Percentiles rank a stretch among this genome's conserved stretches.
phyloP scores from a whole-genome alignment of 345 rosid genomes.

The Eucalyptus shirleyi region DNA sequence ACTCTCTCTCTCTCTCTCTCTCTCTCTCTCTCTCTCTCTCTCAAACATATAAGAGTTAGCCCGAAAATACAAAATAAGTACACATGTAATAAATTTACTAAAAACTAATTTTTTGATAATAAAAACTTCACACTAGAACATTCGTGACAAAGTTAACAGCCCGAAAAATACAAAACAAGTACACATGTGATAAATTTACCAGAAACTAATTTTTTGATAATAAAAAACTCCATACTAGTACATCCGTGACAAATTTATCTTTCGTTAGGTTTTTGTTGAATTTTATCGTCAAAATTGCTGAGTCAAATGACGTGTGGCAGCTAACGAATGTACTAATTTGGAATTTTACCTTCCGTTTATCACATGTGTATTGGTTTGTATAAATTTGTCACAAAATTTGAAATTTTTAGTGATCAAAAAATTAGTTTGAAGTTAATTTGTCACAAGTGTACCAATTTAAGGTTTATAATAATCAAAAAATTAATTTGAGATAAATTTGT shows the following conservation, averaged over 20 bases:
- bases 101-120: no score
- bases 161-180: no score
- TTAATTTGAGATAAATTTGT: neutral
- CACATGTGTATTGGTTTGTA: neutral
- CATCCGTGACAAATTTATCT: neutral
- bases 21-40: neutral
- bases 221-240: no score
- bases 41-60: neutral
- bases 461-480: rapidly evolving
- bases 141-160: neutral
- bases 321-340: no score
- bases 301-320: no score
- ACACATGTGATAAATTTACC: neutral
- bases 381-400: no score
- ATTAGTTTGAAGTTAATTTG: no score
- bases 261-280: no score
- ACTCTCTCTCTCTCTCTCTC: neutral
- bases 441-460: no score
- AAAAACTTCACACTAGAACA: neutral
- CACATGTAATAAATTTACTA: neutral
- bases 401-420: neutral
- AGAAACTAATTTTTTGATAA: no score
- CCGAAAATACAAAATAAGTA: neutral
- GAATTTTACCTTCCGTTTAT: no score
- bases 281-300: rapidly evolving